Evolutionary conservation across 345 rosid genomes (phyloP), one percentile per base, ranked within the genome.

Genomic region (Rhizophora mangle): DNA sequence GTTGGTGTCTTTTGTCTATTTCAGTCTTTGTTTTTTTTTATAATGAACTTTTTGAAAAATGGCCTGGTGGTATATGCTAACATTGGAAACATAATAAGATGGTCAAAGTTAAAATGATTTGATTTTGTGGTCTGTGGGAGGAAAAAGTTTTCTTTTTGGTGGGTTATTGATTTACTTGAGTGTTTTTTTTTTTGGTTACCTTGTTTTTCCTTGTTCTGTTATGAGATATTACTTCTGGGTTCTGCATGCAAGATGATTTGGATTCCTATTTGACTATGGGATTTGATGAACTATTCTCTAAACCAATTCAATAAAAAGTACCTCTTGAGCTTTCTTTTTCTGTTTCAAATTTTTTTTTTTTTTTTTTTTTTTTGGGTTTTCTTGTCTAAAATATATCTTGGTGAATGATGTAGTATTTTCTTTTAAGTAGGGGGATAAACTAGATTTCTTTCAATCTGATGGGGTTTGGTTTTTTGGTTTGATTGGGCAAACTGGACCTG

Each of bases 221-320:
- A 34, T 37, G 59, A 51, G 60, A 52, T 71, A 52, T 70, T 22
- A 8, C 31, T 67, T 72, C 6, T 61, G 71, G 70, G 74, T 31
- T 65, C 75, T 75, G 79, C 82, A 79, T 79, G 76, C 65, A 43
- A 60, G 68, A 29, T 43, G 60, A 27, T 13, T 15, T 63, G 26
- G 60, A 20, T 46, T 61, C 64, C 20, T 62, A 36, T 60, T 60
- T 32, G 54, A 55, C 24, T 22, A 8, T 56, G 10, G 60, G 26
- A 24, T 24, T 56, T 56, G 30, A 56, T 0, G 11, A 21, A 5
- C 3, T 13, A 56, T 5, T 20, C 60, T 56, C 2, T 56, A 21
- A 27, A 24, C 18, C 22, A 56, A 16, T 56, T 21, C 26, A 56
- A 21, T 56, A 24, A 56, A 56, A 21, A 24, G 11, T 10, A 4